A percentile compares a stretch with the other conserved stretches of the same genome.
Evolutionary conservation across 345 rosid genomes (phyloP).

Genomic region (Acer yangbiense): DNA sequence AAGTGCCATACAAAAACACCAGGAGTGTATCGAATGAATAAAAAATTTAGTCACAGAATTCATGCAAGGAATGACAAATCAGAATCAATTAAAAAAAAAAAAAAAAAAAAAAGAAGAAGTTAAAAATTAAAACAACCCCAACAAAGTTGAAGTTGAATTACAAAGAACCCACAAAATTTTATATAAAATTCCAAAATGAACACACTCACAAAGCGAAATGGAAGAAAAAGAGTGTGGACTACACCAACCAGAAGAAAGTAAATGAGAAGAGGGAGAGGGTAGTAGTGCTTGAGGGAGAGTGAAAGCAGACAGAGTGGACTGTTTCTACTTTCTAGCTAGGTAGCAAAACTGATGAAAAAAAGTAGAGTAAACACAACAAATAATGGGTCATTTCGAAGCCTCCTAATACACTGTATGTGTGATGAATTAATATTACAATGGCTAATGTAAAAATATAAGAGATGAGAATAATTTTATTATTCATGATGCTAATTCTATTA

Average conservation of each 20-base stretch:
- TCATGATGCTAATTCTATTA: too few relatives aligned
- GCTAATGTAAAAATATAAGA: too few relatives aligned
- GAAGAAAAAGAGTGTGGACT: not conserved
- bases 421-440: too few relatives aligned
- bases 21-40: too few relatives aligned
- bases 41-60: not conserved
- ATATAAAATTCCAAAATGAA: not conserved
- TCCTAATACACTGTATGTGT: too few relatives aligned
- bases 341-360: too few relatives aligned
- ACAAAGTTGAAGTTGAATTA: not conserved
- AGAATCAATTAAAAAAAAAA: not conserved
- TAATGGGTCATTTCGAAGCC: too few relatives aligned
- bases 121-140: not conserved
- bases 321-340: not conserved
- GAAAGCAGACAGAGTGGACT: not conserved
- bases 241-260: slow-evolving; percentile 33
- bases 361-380: too few relatives aligned
- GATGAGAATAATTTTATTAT: too few relatives aligned
- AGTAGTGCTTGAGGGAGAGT: not conserved
- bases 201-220: not conserved
- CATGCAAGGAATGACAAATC: not conserved
- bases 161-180: too few relatives aligned
- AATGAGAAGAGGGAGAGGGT: not conserved
- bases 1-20: too few relatives aligned
- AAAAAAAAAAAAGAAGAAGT: too few relatives aligned